phyloP scores from a whole-genome alignment of 1,284 basidiomycete genomes.

The Naganishia sp. region DNA sequence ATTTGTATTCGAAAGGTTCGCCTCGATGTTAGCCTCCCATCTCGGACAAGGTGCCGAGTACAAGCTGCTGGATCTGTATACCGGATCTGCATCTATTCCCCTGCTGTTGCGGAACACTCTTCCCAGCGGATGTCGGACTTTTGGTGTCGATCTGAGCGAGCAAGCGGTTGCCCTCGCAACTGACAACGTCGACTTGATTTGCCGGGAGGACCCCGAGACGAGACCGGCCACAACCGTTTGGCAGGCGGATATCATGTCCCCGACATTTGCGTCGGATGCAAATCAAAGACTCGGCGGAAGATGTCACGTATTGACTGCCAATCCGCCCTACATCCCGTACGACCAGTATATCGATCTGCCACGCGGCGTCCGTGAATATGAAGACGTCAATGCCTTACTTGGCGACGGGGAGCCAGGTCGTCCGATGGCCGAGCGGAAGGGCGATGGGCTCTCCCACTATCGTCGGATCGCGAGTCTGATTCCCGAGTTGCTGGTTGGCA shows the following conservation, averaged over 20 bases:
- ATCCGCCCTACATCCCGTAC: slow-evolving; percentile 87
- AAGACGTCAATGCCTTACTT: slow-evolving; percentile 76
- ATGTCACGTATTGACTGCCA: slow-evolving; percentile 79
- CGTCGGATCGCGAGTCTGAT: slow-evolving; percentile 67
- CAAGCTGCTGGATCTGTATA: slow-evolving; percentile 77
- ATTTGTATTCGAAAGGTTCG: slow-evolving; percentile 64
- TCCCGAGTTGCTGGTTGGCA: slow-evolving; percentile 54
- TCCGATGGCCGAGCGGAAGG: slow-evolving; percentile 5
- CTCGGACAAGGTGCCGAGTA: slow-evolving; percentile 33
- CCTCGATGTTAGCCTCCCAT: slow-evolving; percentile 44
- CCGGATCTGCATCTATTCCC: slow-evolving; percentile 85
- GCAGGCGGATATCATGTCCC: slow-evolving; percentile 31
- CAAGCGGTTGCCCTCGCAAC: slow-evolving; percentile 68
- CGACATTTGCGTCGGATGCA: slow-evolving; percentile 21
- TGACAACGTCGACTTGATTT: slow-evolving; percentile 62
- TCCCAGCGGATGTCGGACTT: slow-evolving; percentile 60
- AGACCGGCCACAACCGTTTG: slow-evolving; percentile 50
- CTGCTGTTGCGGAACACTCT: slow-evolving; percentile 70
- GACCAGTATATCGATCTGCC: slow-evolving; percentile 67
- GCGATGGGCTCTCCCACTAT: slow-evolving; percentile 72
- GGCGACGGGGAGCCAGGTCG: slow-evolving; percentile 60
- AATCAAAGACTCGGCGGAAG: slow-evolving; percentile 24
- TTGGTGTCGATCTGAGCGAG: slow-evolving; percentile 71
- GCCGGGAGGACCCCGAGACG: slow-evolving; percentile 11
- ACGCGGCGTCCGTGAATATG: slow-evolving; percentile 69